Evolutionary conservation across 345 rosid genomes (phyloP), one percentile per base, ranked within the genome.

Genomic region (Arabidopsis suecica): DNA sequence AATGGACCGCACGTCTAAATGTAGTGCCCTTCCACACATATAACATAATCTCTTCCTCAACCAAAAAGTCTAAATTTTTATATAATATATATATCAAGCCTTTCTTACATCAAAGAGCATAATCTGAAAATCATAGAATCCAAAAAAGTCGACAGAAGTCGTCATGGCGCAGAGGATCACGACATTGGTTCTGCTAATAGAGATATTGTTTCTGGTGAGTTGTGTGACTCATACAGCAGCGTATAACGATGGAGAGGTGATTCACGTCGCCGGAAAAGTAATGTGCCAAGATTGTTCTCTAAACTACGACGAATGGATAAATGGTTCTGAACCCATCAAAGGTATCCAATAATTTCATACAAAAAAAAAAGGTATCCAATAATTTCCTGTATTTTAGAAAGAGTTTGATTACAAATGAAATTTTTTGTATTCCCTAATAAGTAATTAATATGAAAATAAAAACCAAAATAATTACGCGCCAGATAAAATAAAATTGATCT

Each of bases 261-360:
- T 89, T 40, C 89, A 90, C 53, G 86, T 90, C 12, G 70, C 81
- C 16, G 98, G 98, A 0, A 83, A 85, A 75, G 89, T 90, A 1
- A 33, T 86, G 78, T 93, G 95, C 78, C 98, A 90, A 67, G 97
- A 90, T 72, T 93, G 98, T 83, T 65, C 84, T 78, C 83, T 86
- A 58, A 77, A 82, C 79, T 90, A 84, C 61, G 51, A 72, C 4
- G 78, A 90, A 49, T 93, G 94, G 93, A 72, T 81, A 25, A 68
- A 74, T 48, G 94, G 94, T 3, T 79, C 84, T 44, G 65, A 68
- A 33, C 93, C 96, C 61, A 84, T 93, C 59, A 86, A 90, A 87
- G 94, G 96, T 87, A 61, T 59, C 6, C 25, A 23, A 23, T 20
- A 20, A 20, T 20, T 20, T 20, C 22, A 20, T 20, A 20, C 22